phyloP scores from a whole-genome alignment of 2,329 filamentous ascomycete species.

The Pezicula carpinea region DNA sequence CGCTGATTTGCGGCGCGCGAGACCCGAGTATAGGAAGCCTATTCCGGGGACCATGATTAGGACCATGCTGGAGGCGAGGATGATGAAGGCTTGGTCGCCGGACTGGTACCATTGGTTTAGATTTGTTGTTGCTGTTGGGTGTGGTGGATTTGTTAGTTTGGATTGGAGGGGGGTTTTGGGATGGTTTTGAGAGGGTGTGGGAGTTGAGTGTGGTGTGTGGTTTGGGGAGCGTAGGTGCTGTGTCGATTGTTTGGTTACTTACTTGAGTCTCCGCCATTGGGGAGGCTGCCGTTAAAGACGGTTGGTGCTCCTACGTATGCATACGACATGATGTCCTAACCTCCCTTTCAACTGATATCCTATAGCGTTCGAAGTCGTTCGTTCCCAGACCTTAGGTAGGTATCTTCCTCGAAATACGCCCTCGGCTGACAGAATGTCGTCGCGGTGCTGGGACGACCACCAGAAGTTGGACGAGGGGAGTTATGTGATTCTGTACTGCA shows the following conservation, averaged over 20 bases:
- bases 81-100: constrained; percentile 88
- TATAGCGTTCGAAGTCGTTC: too few relatives aligned
- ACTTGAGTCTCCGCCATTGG: constrained; percentile 19
- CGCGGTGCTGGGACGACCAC: background rate
- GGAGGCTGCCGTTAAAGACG: constrained; percentile 52
- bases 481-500: background rate
- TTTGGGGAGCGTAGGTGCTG: too few relatives aligned
- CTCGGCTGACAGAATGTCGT: background rate
- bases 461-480: background rate
- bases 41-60: constrained; percentile 93
- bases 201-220: background rate
- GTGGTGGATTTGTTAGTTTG: background rate
- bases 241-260: too few relatives aligned
- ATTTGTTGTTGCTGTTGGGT: constrained; percentile 64
- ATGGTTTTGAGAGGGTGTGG: too few relatives aligned
- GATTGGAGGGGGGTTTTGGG: background rate
- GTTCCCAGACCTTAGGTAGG: too few relatives aligned
- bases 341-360: too few relatives aligned
- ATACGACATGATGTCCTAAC: constrained; percentile 32
- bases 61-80: constrained; percentile 83
- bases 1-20: constrained; percentile 89
- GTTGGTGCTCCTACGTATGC: constrained; percentile 49
- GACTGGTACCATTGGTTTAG: constrained; percentile 89
- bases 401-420: too few relatives aligned
- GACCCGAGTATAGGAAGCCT: constrained; percentile 90